Evolutionary conservation across 345 rosid species (phyloP), one percentile per base, ranked within the genome.

Genomic region (Psidium friedrichsthalianum): DNA sequence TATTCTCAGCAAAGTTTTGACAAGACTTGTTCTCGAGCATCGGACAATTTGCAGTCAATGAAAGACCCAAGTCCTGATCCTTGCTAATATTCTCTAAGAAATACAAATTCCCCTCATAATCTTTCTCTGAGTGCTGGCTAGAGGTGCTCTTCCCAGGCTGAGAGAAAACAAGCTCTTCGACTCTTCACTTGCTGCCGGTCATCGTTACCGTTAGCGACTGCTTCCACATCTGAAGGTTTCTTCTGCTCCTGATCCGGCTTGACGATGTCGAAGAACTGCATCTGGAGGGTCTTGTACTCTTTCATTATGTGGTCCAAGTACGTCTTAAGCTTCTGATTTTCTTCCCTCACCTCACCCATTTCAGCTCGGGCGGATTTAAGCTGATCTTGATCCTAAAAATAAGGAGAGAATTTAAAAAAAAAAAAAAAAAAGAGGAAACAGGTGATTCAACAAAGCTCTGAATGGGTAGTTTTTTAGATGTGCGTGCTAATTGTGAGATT

Each of bases 261-360:
- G 83, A 86, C 89, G 53, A 90, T 82, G 86, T 92, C 92, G 57
- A 91, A 56, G 90, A 93, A 90, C 87, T 92, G 90, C 92, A 87
- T 87, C 85, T 94, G 95, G 51, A 96, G 96, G 47, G 84, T 86
- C 85, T 90, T 89, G 88, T 94, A 96, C 74, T 96, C 99, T 86
- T 90, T 94, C 91, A 80, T 91, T 76, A 92, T 88, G 51, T 88
- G 89, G 78, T 91, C 87, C 83, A 96, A 87, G 74, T 90, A 56
- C 87, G 88, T 86, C 89, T 94, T 96, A 47, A 96, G 92, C 86
- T 94, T 94, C 86, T 92, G 87, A 53, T 96, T 96, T 90, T 95
- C 98, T 88, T 95, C 95, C 88, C 89, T 92, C 55, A 90, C 96
- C 82, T 91, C 96, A 15, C 91, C 95, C 93, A 95, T 92, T 90